A percentile compares a stretch with the other conserved stretches of the same genome.
Evolutionary conservation across 495 filamentous ascomycete genomes (phyloP).

Genomic region (Podospora australis): DNA sequence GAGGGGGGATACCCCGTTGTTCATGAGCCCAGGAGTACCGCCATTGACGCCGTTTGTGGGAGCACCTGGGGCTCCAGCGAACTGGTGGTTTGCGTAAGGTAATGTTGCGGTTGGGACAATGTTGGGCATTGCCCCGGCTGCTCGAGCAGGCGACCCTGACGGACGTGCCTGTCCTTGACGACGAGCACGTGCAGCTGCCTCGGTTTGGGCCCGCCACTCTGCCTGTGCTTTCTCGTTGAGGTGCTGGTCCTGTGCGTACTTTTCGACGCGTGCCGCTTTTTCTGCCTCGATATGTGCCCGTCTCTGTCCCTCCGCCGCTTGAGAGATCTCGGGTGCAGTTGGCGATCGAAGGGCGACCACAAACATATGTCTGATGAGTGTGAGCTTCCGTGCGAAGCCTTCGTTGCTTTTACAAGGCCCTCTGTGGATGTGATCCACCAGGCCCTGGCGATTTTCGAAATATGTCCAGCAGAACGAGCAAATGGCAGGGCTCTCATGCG

Average conservation of each 20-base stretch:
- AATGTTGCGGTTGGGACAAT: too few relatives aligned
- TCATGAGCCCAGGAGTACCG: background rate
- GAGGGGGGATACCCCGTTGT: background rate
- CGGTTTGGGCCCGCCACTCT: background rate
- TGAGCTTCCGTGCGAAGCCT: conserved; percentile 1
- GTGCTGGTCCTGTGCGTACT: conserved; percentile 1
- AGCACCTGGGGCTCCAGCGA: too few relatives aligned
- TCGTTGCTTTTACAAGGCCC: conserved; percentile 8
- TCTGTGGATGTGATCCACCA: conserved; percentile 1
- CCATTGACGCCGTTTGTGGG: background rate
- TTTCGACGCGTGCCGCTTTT: conserved; percentile 1
- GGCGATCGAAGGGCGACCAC: background rate
- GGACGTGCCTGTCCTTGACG: background rate
- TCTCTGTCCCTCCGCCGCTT: background rate
- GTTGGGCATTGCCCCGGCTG: too few relatives aligned
- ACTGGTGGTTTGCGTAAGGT: background rate
- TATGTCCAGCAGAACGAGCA: conserved; percentile 11
- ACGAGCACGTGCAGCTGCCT: background rate
- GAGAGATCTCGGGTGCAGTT: background rate
- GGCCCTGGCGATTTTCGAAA: background rate
- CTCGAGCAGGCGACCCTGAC: too few relatives aligned
- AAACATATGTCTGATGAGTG: conserved; percentile 7
- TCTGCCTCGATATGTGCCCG: conserved; percentile 4
- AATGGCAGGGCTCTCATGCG: conserved; percentile 8
- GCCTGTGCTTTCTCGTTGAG: background rate